phyloP scores from a whole-genome alignment of 352 stramenopile species.

The Paralagenidium karlingii region DNA sequence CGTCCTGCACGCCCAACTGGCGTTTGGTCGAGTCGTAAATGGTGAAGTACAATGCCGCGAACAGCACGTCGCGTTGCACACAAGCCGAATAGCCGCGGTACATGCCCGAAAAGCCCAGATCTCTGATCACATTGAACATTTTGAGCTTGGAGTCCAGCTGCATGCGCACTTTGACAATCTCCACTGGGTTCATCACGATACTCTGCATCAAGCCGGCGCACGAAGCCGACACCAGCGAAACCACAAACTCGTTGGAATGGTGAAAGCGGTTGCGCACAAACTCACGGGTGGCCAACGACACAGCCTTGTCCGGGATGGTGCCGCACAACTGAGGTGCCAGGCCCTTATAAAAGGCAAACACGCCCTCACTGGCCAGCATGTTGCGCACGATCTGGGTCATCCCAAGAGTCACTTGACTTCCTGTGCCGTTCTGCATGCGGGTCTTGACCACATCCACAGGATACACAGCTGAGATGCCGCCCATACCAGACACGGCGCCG shows the following conservation, averaged over 20 bases:
- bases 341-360: conserved; percentile 68
- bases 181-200: conserved; percentile 73
- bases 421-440: conserved; percentile 47
- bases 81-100: conserved; percentile 69
- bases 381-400: conserved; percentile 35
- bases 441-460: conserved; percentile 79
- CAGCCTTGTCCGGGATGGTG: conserved; percentile 69
- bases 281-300: conserved; percentile 65
- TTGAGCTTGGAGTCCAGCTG: conserved; percentile 65
- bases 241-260: conserved; percentile 53
- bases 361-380: conserved; percentile 47
- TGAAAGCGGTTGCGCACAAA: conserved; percentile 68
- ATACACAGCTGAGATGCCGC: conserved; percentile 71
- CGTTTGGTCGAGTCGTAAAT: conserved; percentile 65
- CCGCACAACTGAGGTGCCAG: conserved; percentile 55
- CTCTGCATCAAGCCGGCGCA: conserved; percentile 57
- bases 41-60: conserved; percentile 68
- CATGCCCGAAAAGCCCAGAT: conserved; percentile 44
- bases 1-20: conserved; percentile 45
- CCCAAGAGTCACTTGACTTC: conserved; percentile 31
- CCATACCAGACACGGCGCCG: conserved; percentile 63
- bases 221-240: conserved; percentile 56
- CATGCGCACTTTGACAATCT: conserved; percentile 78
- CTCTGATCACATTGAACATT: conserved; percentile 30
- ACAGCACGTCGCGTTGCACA: conserved; percentile 55